phyloP scores from a whole-genome alignment of 2,329 filamentous ascomycete species.

The Aspergillus quadricinctus region DNA sequence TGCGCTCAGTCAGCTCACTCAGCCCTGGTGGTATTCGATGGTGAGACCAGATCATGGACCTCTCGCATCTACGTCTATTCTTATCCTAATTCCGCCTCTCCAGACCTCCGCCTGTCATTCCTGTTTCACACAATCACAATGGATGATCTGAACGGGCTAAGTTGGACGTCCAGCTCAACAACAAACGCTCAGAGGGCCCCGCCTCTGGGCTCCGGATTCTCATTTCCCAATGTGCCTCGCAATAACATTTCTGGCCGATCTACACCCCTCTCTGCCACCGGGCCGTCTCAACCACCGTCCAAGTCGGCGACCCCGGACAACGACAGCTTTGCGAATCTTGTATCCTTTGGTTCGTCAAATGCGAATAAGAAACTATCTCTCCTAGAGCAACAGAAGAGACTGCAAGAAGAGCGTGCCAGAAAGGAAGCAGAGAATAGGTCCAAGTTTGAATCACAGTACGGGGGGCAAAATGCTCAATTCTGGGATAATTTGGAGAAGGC shows the following conservation, averaged over 20 bases:
- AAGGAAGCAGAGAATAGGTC: slow-evolving; percentile 71
- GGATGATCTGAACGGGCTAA: slow-evolving; percentile 46
- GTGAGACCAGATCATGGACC: slow-evolving; percentile 18
- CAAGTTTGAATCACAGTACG: slow-evolving; percentile 72
- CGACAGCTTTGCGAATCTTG: slow-evolving; percentile 59
- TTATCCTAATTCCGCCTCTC: slow-evolving; percentile 18
- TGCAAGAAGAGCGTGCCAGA: slow-evolving; percentile 70
- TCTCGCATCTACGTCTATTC: slow-evolving; percentile 9
- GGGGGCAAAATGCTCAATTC: slow-evolving; percentile 61
- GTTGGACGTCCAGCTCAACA: slow-evolving; percentile 37
- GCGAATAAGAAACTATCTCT: slow-evolving; percentile 65
- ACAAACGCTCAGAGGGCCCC: slow-evolving; percentile 33
- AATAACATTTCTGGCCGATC: slow-evolving; percentile 41
- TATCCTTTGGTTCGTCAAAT: slow-evolving; percentile 52
- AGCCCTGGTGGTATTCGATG: slow-evolving; percentile 10
- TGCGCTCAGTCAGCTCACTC: slow-evolving; percentile 4
- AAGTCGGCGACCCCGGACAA: slow-evolving; percentile 40
- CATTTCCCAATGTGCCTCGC: slow-evolving; percentile 34
- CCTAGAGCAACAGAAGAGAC: slow-evolving; percentile 60
- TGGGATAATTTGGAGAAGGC: slow-evolving; percentile 67
- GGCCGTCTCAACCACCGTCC: slow-evolving; percentile 32
- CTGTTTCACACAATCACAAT: slow-evolving; percentile 25
- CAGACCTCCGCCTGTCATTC: slow-evolving; percentile 15
- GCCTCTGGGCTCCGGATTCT: slow-evolving; percentile 31
- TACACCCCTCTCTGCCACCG: slow-evolving; percentile 36